Base-by-base conservation (phyloP, 768 basidiomycete species). In the Auricularia cornea region DNA sequence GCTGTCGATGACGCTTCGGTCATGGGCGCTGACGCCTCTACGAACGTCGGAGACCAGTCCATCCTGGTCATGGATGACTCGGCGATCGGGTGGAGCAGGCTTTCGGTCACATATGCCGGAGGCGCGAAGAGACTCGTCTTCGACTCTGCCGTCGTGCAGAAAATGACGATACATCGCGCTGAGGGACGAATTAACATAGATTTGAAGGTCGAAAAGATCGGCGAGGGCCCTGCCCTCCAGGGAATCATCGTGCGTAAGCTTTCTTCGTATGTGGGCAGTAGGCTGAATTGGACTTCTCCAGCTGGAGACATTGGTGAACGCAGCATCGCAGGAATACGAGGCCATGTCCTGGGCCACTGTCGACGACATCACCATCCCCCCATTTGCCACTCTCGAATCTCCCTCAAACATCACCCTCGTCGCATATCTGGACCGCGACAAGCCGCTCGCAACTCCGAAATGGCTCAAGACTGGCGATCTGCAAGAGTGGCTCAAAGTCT, bases 381-480 rank as follows among this genome's bases (percentile, higher is more conserved):
- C 88, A 3, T 78, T 94, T 23, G 92, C 94, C 84, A 82, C 69
- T 77, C 77, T 8, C 67, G 67, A 29, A 59, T 72, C 81, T 23
- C 85, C 89, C 30, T 75, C 80, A 28, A 81, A 82, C 31, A 71
- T 90, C 23, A 84, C 81, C n/a, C 77, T 97, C 56, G 70, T 83
- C 11, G 87, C 90, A 28, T 83, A 93, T 75, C 83, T 98, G 65
- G 96, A 99, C 73, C 90, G 84, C 63, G 84, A 83, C 33, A 85
- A 90, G 63, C 97, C 97, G 0, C 76, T 98, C 35, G 94, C 94
- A 18, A 94, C 98, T 72, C 94, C 97, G 6, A 90, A 93, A 72
- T 99, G 96, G 97, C 93, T 94, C 40, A 92, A 94, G 74, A 88
- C 89, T 8, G 96, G 96, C 32, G 91, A 95, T 71, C 84, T 95